These are phyloP conservation scores for Vachellia pachyceras DNA, from an alignment of 306 rosid genomes.

Conservation along the genomic window DNA sequence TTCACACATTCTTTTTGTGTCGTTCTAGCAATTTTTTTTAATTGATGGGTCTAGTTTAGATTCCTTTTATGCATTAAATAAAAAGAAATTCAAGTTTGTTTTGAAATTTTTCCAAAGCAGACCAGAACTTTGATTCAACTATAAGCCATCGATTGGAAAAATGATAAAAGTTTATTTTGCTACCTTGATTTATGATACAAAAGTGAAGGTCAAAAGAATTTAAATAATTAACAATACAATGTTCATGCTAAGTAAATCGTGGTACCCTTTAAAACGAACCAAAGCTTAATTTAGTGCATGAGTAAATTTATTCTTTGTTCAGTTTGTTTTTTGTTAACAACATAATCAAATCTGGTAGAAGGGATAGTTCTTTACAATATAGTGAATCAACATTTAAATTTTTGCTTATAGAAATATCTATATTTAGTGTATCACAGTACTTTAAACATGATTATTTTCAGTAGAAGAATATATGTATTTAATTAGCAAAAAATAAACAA, in stretches of 20 bases:
- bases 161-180: not conserved
- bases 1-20: too few species aligned
- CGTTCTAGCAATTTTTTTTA: not conserved
- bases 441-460: too few species aligned
- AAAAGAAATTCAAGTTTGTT: not conserved
- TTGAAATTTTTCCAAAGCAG: not conserved
- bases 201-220: not conserved
- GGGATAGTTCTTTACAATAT: too few species aligned
- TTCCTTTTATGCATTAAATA: not conserved
- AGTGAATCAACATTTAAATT: too few species aligned
- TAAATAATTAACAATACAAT: not conserved
- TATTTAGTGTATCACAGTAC: too few species aligned
- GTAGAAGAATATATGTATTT: too few species aligned
- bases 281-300: not conserved
- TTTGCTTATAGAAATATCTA: too few species aligned
- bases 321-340: too few species aligned
- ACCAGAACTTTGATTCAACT: not conserved
- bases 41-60: not conserved
- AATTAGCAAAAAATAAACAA: too few species aligned
- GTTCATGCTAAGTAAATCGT: not conserved
- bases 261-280: not conserved
- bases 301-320: not conserved
- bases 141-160: not conserved
- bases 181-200: not conserved
- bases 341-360: too few species aligned